These are phyloP conservation scores for Mortierella alpina DNA, from an alignment of 192 early-diverging fungal species.

Conservation along the genomic window DNA sequence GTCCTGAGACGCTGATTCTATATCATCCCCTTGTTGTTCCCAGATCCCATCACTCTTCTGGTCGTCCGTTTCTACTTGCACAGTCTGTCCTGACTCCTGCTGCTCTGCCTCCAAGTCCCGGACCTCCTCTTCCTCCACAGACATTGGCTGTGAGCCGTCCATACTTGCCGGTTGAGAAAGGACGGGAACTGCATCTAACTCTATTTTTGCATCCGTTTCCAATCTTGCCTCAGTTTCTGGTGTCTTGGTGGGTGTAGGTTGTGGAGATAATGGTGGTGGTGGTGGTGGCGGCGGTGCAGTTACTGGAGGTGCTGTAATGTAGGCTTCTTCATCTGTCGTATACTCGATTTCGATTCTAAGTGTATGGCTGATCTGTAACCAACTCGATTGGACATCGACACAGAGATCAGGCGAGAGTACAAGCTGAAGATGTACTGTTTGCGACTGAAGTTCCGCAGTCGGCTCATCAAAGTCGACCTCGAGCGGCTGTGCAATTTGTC, in stretches of 20 bases:
- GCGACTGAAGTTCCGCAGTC: slow-evolving; percentile 24
- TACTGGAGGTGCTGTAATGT: slow-evolving; percentile 14
- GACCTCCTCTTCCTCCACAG: not conserved
- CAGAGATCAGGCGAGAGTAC: slow-evolving; percentile 44
- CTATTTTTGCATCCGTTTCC: too few species aligned
- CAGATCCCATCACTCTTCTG: slow-evolving; percentile 35
- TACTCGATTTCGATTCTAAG: slow-evolving; percentile 47
- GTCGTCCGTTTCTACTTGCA: not conserved
- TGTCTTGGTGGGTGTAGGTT: not conserved
- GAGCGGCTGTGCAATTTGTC: slow-evolving; percentile 32
- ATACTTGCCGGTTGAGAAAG: too few species aligned
- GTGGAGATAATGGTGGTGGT: not conserved
- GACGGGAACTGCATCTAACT: too few species aligned
- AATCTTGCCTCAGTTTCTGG: not conserved
- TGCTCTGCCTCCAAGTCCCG: not conserved
- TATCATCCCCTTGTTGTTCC: not conserved
- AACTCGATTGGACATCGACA: slow-evolving; percentile 47
- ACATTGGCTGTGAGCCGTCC: not conserved
- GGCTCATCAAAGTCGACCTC: slow-evolving; percentile 44
- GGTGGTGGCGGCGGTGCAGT: slow-evolving; percentile 1
- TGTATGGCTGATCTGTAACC: slow-evolving; percentile 42
- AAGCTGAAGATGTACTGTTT: slow-evolving; percentile 29
- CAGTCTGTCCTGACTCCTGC: not conserved
- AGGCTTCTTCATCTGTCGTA: slow-evolving; percentile 38
- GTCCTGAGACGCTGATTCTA: too few species aligned